These are phyloP conservation scores for Thymus quinquecostatus DNA, from an alignment of 257 asterid genomes.

Conservation along the genomic window DNA sequence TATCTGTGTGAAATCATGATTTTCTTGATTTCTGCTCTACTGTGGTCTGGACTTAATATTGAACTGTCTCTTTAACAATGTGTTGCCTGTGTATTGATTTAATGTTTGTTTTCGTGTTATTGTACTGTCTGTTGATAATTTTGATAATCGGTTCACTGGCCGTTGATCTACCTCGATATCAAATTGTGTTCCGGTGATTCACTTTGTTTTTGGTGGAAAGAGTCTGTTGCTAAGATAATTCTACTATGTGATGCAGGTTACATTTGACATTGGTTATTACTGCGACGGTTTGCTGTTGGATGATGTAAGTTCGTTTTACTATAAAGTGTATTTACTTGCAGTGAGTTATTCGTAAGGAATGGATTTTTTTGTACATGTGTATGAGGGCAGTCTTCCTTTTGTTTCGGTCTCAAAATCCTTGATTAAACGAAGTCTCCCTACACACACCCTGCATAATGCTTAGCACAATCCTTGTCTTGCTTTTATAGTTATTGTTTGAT, in stretches of 20 bases:
- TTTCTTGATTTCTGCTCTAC: slow-evolving; percentile 16
- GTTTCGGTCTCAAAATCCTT: slow-evolving; percentile 13
- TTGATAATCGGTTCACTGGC: neutral
- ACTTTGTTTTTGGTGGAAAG: slow-evolving; percentile 3
- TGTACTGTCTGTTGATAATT: slow-evolving; percentile 13
- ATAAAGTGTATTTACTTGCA: slow-evolving; percentile 7
- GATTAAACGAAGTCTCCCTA: neutral
- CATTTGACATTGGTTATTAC: slow-evolving; percentile 91
- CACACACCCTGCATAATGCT: neutral
- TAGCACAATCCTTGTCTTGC: slow-evolving; percentile 23
- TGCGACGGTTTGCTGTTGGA: slow-evolving; percentile 98
- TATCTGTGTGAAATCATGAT: neutral
- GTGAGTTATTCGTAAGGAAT: slow-evolving; percentile 1
- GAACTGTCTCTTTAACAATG: slow-evolving; percentile 10
- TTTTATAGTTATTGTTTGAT: neutral
- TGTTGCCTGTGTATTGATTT: neutral
- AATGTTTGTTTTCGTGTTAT: neutral
- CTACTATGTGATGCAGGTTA: slow-evolving; percentile 58
- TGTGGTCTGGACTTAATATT: neutral
- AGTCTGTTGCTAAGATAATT: slow-evolving; percentile 21
- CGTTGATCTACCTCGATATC: neutral
- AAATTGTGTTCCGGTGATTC: neutral
- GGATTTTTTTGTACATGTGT: slow-evolving; percentile 8
- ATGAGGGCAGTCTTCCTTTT: neutral
- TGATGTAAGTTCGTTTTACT: slow-evolving; percentile 77